Evolutionary conservation across 257 asterid genomes (phyloP).

Genomic region (Salvia rosmarinus): DNA sequence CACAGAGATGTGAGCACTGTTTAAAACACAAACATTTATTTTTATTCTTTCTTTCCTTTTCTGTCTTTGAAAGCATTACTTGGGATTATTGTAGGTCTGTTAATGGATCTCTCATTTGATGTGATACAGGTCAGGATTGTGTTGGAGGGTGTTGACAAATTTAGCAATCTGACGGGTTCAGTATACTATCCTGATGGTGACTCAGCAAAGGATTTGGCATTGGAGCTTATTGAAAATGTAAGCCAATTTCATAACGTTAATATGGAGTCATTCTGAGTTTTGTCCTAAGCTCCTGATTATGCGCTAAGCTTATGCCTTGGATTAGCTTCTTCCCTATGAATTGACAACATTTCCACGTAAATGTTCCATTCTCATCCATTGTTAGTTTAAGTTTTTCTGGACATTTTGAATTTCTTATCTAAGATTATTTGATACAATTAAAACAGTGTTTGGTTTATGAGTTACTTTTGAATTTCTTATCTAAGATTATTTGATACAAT

Average conservation of each 20-base stretch:
- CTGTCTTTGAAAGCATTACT: neutral
- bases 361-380: neutral
- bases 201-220: constrained; percentile 80
- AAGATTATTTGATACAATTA: constrained; percentile 8
- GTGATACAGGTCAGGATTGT: constrained; percentile 84
- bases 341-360: neutral
- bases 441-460: no score
- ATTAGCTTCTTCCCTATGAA: constrained; percentile 10
- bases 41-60: neutral
- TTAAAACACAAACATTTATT: neutral
- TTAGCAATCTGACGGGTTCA: constrained; percentile 84
- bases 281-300: constrained; percentile 2
- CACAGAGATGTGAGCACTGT: constrained; percentile 79
- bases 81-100: constrained; percentile 2
- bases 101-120: constrained; percentile 28
- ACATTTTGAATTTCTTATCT: neutral
- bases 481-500: no score
- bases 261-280: neutral
- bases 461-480: no score
- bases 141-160: constrained; percentile 94
- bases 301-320: neutral
- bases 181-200: constrained; percentile 92
- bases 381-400: neutral
- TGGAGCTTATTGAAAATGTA: constrained; percentile 91
- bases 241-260: constrained; percentile 31